phyloP scores from a whole-genome alignment of 495 filamentous ascomycete species.

The Paragyromitra xinjiangensis region DNA sequence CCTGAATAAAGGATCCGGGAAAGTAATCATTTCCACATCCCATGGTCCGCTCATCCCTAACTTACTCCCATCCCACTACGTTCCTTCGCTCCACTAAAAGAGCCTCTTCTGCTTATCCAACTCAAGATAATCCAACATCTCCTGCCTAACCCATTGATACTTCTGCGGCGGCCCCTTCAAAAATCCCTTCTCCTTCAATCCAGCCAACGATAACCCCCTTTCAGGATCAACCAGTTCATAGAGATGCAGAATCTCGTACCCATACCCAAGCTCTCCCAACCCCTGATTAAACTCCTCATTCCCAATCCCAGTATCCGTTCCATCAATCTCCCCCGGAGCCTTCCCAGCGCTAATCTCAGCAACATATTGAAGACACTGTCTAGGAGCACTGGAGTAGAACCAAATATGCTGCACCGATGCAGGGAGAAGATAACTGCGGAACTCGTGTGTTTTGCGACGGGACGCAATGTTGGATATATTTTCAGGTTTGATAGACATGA shows the following conservation, averaged over 20 bases:
- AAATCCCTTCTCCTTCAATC: neutral
- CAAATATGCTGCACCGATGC: neutral
- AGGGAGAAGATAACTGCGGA: constrained; percentile 13
- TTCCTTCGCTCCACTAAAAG: no score
- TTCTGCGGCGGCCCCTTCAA: neutral
- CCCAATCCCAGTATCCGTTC: neutral
- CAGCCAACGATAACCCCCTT: neutral
- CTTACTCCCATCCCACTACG: no score
- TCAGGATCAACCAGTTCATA: constrained; percentile 15
- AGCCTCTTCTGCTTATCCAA: no score
- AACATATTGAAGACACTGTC: neutral
- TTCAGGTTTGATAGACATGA: constrained; percentile 5
- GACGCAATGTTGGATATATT: neutral
- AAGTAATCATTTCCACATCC: no score
- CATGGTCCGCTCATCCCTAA: no score
- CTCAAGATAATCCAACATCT: no score
- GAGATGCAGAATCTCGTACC: constrained; percentile 8
- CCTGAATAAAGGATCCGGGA: no score
- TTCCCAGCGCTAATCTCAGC: neutral
- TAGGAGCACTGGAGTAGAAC: neutral
- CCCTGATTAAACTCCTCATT: neutral
- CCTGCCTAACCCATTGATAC: no score
- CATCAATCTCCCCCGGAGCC: no score
- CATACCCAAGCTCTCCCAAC: neutral
- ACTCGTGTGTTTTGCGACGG: neutral